A percentile compares a stretch with the other conserved stretches of the same genome.
Conservation (phyloP, 306 rosid species). For the Chamaecrista fasciculata region DNA sequence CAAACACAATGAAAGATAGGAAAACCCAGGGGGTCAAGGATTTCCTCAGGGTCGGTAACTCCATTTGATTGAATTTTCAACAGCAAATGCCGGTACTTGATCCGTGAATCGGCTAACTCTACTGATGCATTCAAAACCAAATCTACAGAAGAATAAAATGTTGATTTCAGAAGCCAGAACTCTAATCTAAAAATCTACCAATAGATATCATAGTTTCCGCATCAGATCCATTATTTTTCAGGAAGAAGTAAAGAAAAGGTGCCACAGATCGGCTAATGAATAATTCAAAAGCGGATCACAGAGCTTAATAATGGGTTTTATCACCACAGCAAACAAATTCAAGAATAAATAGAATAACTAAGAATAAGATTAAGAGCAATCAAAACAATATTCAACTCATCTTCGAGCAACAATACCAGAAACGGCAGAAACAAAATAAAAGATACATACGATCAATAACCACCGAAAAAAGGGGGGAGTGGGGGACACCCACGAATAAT, state of each 20-base stretch:
- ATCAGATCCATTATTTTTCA: slow-evolving; percentile 27
- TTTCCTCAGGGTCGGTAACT: slow-evolving; percentile 33
- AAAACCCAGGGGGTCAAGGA: slow-evolving; percentile 36
- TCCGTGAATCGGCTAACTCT: slow-evolving; percentile 33
- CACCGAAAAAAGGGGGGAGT: background rate
- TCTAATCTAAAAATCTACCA: background rate
- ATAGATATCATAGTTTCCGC: background rate
- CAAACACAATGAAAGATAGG: slow-evolving; percentile 36
- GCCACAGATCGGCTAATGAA: slow-evolving; percentile 5
- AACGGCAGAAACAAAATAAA: background rate
- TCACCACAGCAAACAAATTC: background rate
- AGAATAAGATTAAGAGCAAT: background rate
- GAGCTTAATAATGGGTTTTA: background rate
- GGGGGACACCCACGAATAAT: too few relatives aligned
- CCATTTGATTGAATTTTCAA: slow-evolving; percentile 45
- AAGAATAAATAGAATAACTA: background rate
- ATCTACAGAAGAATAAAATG: slow-evolving; percentile 44
- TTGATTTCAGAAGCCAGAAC: slow-evolving; percentile 18
- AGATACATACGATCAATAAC: background rate
- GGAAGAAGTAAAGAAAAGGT: background rate
- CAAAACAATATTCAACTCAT: background rate
- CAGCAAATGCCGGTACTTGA: slow-evolving; percentile 21
- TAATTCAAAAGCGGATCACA: slow-evolving; percentile 20
- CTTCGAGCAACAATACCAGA: background rate
- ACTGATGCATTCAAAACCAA: slow-evolving; percentile 36